Evolutionary conservation across 148 eudicot genomes (phyloP), one percentile per base, ranked within the genome.

Genomic region (Fagopyrum esculentum): DNA sequence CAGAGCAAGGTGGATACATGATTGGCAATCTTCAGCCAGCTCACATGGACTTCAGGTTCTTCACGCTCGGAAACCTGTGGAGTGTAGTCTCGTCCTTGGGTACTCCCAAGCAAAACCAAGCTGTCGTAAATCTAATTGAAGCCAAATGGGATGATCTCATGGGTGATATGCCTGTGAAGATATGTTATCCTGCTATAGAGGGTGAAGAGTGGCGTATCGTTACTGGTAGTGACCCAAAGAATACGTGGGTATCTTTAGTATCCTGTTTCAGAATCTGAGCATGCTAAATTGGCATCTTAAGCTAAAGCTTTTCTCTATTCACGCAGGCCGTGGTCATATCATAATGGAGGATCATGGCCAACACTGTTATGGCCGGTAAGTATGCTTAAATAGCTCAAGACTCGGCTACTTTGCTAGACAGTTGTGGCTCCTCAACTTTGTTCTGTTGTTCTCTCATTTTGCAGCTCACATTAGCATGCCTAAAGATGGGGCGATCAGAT

Each of bases 261-360:
- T 30, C 54, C 54, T 63, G 7, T 63, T 44, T 47, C 9, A 6
- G 13, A 50, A 3, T 80, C 26, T 57, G 12, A 6, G 17, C 46
- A 8, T 13, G 47, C 16, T 74, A 35, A 4, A 17, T 12, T 66
- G 16, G 1, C 7, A 57, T 56, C 44, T 56, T 8, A 22, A 44
- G n/a, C 13, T 40, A 44, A 56, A 48, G 2, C 70, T 54, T 71
- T 40, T 56, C 16, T 19, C 55, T 48, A 69, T 35, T 73, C 22
- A 73, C 78, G 83, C 87, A 91, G 92, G 70, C 95, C 98, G 69
- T 93, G 98, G 98, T 93, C 98, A 11, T 93, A 93, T 85, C 98
- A 93, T 75, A 93, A 93, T 85, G 97, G 95, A 10, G 98, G 98
- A 79, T 89, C 98, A 40, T 93, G 98, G 98, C 98, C 98, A 68